Percentiles rank a stretch among this genome's conserved stretches.
phyloP scores from a whole-genome alignment of 2,329 filamentous ascomycete genomes.

The Boeremia lycopersici region DNA sequence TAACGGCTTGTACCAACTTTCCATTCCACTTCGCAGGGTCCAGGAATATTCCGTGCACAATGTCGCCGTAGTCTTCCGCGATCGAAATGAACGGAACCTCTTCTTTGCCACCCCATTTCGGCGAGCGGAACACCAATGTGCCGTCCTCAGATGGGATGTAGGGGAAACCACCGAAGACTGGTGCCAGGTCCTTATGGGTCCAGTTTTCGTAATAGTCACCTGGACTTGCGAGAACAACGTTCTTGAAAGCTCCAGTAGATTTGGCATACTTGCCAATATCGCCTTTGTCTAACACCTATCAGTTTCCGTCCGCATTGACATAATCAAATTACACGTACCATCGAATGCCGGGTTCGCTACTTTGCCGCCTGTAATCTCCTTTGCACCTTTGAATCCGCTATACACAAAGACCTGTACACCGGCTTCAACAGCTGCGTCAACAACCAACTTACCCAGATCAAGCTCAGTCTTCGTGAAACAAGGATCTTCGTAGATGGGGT shows the following conservation, averaged over 20 bases:
- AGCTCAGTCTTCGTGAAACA: constrained; percentile 23
- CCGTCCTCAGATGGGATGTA: constrained; percentile 45
- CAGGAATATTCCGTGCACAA: constrained; percentile 54
- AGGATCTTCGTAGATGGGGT: constrained; percentile 21
- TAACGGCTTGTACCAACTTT: constrained; percentile 48
- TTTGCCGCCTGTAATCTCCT: constrained; percentile 19
- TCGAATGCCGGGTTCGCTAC: constrained; percentile 25
- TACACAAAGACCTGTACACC: constrained; percentile 23
- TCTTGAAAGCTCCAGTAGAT: constrained; percentile 40
- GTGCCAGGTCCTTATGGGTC: constrained; percentile 42
- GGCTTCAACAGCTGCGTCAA: neutral
- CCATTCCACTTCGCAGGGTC: constrained; percentile 48
- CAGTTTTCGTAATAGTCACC: constrained; percentile 55
- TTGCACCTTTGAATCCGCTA: constrained; percentile 24
- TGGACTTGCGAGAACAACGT: constrained; percentile 47
- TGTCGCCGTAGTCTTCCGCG: constrained; percentile 53
- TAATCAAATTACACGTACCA: constrained; percentile 12
- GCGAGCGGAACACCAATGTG: constrained; percentile 45
- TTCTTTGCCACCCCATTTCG: constrained; percentile 50
- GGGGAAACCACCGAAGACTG: constrained; percentile 52
- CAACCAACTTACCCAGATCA: constrained; percentile 16
- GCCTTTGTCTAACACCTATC: constrained; percentile 43
- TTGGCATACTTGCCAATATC: constrained; percentile 49
- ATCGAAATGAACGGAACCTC: constrained; percentile 51
- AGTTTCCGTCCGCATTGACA: neutral